These are phyloP conservation scores for Amanita exitialis DNA, from an alignment of 768 basidiomycete species.

Conservation along the genomic window DNA sequence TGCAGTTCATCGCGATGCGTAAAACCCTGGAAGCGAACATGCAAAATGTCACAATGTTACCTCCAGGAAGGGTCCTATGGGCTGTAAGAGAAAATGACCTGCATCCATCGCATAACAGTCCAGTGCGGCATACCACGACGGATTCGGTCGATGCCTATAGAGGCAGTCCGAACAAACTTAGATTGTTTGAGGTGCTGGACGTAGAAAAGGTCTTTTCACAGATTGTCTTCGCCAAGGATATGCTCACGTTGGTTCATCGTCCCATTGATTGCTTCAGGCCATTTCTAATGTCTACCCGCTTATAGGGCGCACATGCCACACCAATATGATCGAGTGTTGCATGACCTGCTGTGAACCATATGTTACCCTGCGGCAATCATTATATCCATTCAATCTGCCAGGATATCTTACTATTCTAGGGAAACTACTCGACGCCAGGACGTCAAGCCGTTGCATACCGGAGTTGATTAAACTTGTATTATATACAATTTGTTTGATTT, in stretches of 20 bases:
- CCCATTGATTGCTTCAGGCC: conserved; percentile 7
- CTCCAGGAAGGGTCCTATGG: conserved; percentile 74
- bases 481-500: too few species aligned
- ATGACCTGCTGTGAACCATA: conserved; percentile 47
- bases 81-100: conserved; percentile 67
- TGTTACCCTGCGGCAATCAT: neutral
- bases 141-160: neutral
- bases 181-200: conserved; percentile 71
- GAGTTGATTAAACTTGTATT: too few species aligned
- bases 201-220: conserved; percentile 72
- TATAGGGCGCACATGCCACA: conserved; percentile 68
- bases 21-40: conserved; percentile 84
- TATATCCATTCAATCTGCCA: neutral
- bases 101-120: conserved; percentile 39
- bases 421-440: neutral
- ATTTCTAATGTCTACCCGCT: neutral
- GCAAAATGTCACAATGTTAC: conserved; percentile 62
- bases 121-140: neutral
- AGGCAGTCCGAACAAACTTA: conserved; percentile 36
- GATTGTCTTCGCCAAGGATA: conserved; percentile 72
- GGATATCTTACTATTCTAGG: neutral
- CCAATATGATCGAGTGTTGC: conserved; percentile 67
- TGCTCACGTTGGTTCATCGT: conserved; percentile 52
- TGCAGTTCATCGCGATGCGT: conserved; percentile 66
- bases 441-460: neutral